Percentiles rank a stretch among this genome's conserved stretches.
These are phyloP conservation scores for Leccinum pachyderme DNA, from an alignment of 1,284 basidiomycete genomes.

Conservation along the genomic window DNA sequence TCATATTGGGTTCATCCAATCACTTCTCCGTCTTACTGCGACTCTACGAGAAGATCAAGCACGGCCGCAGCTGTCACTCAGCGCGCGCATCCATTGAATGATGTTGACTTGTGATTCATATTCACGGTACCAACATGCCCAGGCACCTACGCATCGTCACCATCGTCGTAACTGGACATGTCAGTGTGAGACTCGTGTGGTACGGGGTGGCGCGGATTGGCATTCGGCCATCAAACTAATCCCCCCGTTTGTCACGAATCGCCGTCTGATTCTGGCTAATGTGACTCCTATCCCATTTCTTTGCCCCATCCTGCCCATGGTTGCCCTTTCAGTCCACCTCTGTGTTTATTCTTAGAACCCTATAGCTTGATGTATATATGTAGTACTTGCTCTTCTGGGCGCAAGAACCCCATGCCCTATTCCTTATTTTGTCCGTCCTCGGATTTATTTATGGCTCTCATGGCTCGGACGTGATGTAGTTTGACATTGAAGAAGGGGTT, in stretches of 20 bases:
- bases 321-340: background rate
- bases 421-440: background rate
- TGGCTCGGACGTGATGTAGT: background rate
- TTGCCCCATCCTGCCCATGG: background rate
- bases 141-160: background rate
- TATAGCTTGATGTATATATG: background rate
- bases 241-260: background rate
- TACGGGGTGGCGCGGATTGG: background rate
- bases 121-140: background rate
- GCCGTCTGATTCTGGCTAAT: background rate
- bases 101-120: background rate
- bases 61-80: background rate
- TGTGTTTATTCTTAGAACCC: background rate
- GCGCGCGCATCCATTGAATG: background rate
- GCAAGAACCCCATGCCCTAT: background rate
- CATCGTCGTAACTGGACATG: background rate
- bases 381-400: background rate
- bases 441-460: background rate
- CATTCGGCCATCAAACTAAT: background rate
- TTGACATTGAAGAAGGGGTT: background rate
- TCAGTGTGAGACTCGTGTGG: background rate
- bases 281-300: background rate
- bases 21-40: background rate
- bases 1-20: background rate
- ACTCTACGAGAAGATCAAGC: background rate